These are phyloP conservation scores for Aspergillus campestris DNA, from an alignment of 495 filamentous ascomycete genomes.

Conservation along the genomic window DNA sequence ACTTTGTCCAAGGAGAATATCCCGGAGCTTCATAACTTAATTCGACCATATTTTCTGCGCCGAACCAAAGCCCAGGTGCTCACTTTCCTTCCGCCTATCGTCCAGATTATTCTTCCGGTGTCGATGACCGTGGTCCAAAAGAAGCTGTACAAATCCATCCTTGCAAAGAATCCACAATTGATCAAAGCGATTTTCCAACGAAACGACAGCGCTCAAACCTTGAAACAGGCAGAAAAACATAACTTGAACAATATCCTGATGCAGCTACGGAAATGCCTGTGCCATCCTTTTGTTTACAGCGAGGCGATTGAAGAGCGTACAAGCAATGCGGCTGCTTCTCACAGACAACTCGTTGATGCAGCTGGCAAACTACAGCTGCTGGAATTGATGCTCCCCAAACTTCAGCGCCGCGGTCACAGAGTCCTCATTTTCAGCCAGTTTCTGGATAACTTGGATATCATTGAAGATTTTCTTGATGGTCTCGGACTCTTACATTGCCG, in stretches of 20 bases:
- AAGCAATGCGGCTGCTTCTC: conserved; percentile 40
- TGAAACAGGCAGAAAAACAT: conserved; percentile 60
- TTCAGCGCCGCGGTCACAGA: conserved; percentile 80
- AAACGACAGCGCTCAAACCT: conserved; percentile 30
- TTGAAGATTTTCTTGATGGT: conserved; percentile 82
- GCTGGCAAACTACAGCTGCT: conserved; percentile 84
- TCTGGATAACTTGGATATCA: conserved; percentile 73
- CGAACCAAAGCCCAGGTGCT: conserved; percentile 87
- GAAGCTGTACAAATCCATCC: conserved; percentile 88
- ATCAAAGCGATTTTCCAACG: conserved; percentile 75
- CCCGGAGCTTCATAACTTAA: conserved; percentile 67
- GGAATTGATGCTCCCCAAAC: conserved; percentile 82
- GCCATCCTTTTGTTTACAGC: conserved; percentile 94
- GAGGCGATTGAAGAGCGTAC: conserved; percentile 75
- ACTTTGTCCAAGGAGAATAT: conserved; percentile 74
- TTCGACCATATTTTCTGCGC: conserved; percentile 72
- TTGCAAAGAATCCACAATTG: conserved; percentile 80
- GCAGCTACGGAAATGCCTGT: conserved; percentile 90
- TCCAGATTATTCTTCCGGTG: conserved; percentile 88
- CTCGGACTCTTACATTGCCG: conserved; percentile 64
- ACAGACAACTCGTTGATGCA: conserved; percentile 80
- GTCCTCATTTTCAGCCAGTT: conserved; percentile 97
- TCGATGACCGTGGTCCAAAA: conserved; percentile 90
- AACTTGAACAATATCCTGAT: conserved; percentile 89
- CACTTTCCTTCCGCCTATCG: conserved; percentile 83